Evolutionary conservation across 768 basidiomycete species (phyloP).

Genomic region (Rhizopogon roseolus): DNA sequence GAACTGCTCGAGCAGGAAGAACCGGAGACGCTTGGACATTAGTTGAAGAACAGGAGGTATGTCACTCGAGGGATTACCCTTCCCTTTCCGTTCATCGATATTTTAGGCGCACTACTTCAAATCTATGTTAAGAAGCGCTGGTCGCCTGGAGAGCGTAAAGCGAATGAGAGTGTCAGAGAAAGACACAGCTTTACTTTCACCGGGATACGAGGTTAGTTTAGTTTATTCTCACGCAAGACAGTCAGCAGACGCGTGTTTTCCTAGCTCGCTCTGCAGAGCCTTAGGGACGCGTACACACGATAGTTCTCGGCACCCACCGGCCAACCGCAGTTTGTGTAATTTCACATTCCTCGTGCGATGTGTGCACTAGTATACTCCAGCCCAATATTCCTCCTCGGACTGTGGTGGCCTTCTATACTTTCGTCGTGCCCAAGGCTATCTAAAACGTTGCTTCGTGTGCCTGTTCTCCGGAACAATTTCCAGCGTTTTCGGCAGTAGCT

Average conservation of each 20-base stretch:
- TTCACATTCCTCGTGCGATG: too few species aligned
- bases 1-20: constrained; percentile 91
- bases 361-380: too few species aligned
- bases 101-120: constrained; percentile 84
- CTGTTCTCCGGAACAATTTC: too few species aligned
- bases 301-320: background rate
- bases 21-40: constrained; percentile 89
- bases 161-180: constrained; percentile 59
- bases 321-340: too few species aligned
- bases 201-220: constrained; percentile 64
- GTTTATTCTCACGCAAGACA: background rate
- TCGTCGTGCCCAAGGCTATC: too few species aligned
- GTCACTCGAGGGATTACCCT: constrained; percentile 2
- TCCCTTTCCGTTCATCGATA: background rate
- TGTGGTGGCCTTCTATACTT: too few species aligned
- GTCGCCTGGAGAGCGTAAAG: constrained; percentile 66
- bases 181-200: constrained; percentile 49
- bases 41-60: constrained; percentile 90
- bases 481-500: too few species aligned
- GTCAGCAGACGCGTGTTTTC: constrained; percentile 4
- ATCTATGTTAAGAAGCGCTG: constrained; percentile 65
- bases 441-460: too few species aligned
- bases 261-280: constrained; percentile 22
- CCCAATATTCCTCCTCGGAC: too few species aligned
- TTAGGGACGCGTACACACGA: constrained; percentile 24